These are phyloP conservation scores for Narthecium ossifragum DNA, from an alignment of 106 monocot species.

Conservation along the genomic window DNA sequence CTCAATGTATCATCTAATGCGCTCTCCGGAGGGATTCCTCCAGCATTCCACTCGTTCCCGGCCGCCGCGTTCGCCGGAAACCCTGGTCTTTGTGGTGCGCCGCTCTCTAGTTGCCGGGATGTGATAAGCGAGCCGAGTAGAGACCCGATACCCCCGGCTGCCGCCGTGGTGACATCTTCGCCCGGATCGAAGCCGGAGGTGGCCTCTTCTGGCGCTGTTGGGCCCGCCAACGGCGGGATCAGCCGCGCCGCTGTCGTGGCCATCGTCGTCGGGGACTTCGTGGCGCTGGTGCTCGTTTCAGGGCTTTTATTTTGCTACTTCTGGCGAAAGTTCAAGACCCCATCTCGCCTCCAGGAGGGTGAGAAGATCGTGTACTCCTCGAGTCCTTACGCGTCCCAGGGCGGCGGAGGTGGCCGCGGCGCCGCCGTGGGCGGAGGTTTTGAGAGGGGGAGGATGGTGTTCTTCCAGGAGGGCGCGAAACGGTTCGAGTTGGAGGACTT, in stretches of 20 bases:
- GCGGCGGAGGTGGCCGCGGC: too few species aligned
- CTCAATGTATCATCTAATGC: conserved; percentile 60
- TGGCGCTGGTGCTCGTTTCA: conserved; percentile 43
- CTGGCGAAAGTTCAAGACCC: conserved; percentile 47
- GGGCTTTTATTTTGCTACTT: conserved; percentile 82
- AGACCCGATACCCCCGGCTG: conserved; percentile 13
- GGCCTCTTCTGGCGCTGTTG: too few species aligned
- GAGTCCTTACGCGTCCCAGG: conserved; percentile 42
- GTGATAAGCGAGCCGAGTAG: conserved; percentile 32
- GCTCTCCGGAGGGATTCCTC: conserved; percentile 54
- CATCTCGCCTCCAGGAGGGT: conserved; percentile 49
- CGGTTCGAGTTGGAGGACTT: conserved; percentile 86
- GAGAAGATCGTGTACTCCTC: conserved; percentile 89
- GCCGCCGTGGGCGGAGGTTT: conserved; percentile 23
- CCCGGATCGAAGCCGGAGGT: conserved; percentile 35
- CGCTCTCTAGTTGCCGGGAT: conserved; percentile 31
- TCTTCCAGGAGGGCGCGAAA: conserved; percentile 39
- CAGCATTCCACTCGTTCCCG: conserved; percentile 39
- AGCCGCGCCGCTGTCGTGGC: conserved; percentile 54
- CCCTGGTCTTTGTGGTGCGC: conserved; percentile 58
- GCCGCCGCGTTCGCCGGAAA: conserved; percentile 41
- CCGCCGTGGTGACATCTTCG: conserved; percentile 43
- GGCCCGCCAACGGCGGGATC: conserved; percentile 20
- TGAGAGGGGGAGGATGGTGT: conserved; percentile 76
- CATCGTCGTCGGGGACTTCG: conserved; percentile 70